phyloP scores from a whole-genome alignment of 495 filamentous ascomycete genomes.

The Penicillium crystallinum region DNA sequence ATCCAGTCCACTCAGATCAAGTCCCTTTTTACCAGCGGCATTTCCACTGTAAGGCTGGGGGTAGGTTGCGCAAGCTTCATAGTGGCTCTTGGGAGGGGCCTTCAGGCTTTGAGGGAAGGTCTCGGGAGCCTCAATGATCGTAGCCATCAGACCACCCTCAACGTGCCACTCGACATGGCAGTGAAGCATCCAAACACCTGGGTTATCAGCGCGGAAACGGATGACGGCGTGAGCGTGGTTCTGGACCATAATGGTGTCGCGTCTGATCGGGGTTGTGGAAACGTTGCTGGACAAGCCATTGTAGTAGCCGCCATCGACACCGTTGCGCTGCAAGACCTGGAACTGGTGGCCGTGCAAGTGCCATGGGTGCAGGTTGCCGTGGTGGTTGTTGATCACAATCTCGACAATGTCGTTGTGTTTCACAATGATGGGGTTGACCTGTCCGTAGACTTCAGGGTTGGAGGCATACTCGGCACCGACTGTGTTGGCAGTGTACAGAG shows the following conservation, averaged over 20 bases:
- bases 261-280: constrained; percentile 24
- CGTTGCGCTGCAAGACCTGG: constrained; percentile 36
- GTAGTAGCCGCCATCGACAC: constrained; percentile 43
- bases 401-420: constrained; percentile 51
- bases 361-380: constrained; percentile 58
- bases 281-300: constrained; percentile 22
- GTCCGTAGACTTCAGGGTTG: constrained; percentile 35
- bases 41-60: constrained; percentile 16
- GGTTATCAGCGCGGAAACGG: constrained; percentile 65
- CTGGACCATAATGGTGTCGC: constrained; percentile 55
- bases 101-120: constrained; percentile 17
- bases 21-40: constrained; percentile 21
- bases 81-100: constrained; percentile 22
- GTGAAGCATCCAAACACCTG: constrained; percentile 76
- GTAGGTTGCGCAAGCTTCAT: constrained; percentile 18
- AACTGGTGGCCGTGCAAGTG: constrained; percentile 62
- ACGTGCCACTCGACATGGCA: constrained; percentile 83
- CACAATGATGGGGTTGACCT: constrained; percentile 42
- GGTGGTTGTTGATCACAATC: constrained; percentile 60
- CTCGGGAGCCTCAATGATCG: constrained; percentile 56
- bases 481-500: constrained; percentile 60
- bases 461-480: constrained; percentile 50
- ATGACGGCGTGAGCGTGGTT: constrained; percentile 57
- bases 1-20: constrained; percentile 16
- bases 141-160: constrained; percentile 63